A percentile compares a stretch with the other conserved stretches of the same genome.
Evolutionary conservation across 441 rosid species (phyloP).

Genomic region (Adansonia grandidieri): DNA sequence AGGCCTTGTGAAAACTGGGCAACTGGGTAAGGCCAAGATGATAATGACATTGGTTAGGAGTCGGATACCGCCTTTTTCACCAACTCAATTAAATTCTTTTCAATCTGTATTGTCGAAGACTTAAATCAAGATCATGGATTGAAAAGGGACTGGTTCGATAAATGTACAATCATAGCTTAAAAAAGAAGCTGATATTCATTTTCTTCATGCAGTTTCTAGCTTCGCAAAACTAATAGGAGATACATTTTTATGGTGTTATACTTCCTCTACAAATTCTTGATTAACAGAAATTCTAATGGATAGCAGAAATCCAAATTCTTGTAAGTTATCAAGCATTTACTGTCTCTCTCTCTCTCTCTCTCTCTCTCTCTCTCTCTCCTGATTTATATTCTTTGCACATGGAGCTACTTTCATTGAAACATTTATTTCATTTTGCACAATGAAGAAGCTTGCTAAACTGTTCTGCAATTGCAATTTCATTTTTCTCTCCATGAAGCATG

Average conservation of each 20-base stretch:
- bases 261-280: background rate
- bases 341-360: background rate
- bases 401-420: background rate
- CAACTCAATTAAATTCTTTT: slow-evolving; percentile 51
- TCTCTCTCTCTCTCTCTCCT: background rate
- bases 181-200: slow-evolving; percentile 28
- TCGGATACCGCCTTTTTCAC: slow-evolving; percentile 61
- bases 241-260: background rate
- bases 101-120: slow-evolving; percentile 36
- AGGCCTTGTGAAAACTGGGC: slow-evolving; percentile 55
- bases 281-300: background rate
- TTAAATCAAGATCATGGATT: slow-evolving; percentile 28
- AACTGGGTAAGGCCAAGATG: slow-evolving; percentile 55
- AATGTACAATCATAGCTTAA: slow-evolving; percentile 27
- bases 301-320: background rate
- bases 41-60: slow-evolving; percentile 47
- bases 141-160: slow-evolving; percentile 22
- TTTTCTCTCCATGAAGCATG: background rate
- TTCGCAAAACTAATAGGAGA: background rate
- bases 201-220: slow-evolving; percentile 11
- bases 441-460: slow-evolving; percentile 2
- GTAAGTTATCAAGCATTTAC: slow-evolving; percentile 4
- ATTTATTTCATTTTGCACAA: background rate
- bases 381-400: background rate
- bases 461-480: background rate